Conservation (phyloP, 2,329 filamentous ascomycete genomes). For the Diplodia intermedia region DNA sequence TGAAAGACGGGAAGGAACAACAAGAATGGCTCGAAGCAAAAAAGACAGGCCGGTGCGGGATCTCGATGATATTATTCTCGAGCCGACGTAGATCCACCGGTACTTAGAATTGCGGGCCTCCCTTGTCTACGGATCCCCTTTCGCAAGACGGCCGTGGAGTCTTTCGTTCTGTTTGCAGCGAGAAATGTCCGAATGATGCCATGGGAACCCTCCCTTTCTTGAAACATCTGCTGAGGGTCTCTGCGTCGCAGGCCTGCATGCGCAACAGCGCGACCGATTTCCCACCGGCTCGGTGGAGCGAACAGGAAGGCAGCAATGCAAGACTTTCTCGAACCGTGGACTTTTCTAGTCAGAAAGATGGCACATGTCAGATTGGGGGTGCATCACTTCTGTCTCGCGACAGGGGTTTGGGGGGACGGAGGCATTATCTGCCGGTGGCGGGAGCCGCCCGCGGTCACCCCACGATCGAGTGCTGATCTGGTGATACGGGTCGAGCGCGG, state of each 20-base stretch:
- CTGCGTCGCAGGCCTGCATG: not conserved
- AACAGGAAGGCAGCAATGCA: not conserved
- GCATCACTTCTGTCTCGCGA: not conserved
- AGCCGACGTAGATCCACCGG: not conserved
- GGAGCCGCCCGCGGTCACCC: slow-evolving; percentile 27
- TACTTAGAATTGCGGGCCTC: not conserved
- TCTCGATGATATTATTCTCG: not conserved
- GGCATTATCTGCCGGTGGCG: slow-evolving; percentile 18
- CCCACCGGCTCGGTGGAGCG: not conserved
- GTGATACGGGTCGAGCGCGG: slow-evolving; percentile 24
- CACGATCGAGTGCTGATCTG: slow-evolving; percentile 29
- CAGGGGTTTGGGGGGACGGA: not conserved
- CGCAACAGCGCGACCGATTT: too few relatives aligned
- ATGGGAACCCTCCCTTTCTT: not conserved
- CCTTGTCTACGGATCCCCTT: not conserved
- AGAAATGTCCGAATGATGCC: slow-evolving; percentile 10
- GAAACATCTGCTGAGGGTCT: not conserved
- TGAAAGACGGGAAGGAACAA: not conserved
- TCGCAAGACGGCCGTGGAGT: not conserved
- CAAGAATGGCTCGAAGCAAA: not conserved
- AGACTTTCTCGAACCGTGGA: not conserved
- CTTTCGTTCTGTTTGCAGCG: not conserved
- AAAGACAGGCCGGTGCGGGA: not conserved
- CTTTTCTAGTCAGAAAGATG: not conserved
- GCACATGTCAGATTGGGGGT: not conserved